A percentile compares a stretch with the other conserved stretches of the same genome.
phyloP scores from a whole-genome alignment of 495 filamentous ascomycete genomes.

The Neurospora hispaniola region DNA sequence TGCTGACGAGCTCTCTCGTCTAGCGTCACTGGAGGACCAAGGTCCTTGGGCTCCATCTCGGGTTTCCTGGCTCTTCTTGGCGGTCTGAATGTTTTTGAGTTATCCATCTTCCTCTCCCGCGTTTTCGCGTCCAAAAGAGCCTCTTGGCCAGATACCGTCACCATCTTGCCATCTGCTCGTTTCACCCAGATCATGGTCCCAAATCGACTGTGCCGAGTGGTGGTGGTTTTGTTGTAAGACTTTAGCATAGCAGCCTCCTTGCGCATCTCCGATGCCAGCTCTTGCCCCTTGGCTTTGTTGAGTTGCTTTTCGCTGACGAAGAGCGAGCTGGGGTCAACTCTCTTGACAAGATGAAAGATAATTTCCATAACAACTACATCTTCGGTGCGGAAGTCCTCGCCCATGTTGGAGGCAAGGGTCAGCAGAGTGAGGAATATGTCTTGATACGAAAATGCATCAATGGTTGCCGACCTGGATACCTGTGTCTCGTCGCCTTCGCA shows the following conservation, averaged over 20 bases:
- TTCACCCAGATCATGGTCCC: slow-evolving; percentile 98
- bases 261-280: slow-evolving; percentile 60
- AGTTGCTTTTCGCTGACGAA: slow-evolving; percentile 73
- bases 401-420: slow-evolving; percentile 80
- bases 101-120: slow-evolving; percentile 80
- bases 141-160: slow-evolving; percentile 81
- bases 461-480: slow-evolving; percentile 75
- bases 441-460: slow-evolving; percentile 80
- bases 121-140: slow-evolving; percentile 62
- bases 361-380: slow-evolving; percentile 81
- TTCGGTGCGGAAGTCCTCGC: slow-evolving; percentile 81
- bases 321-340: slow-evolving; percentile 73
- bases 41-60: slow-evolving; percentile 59
- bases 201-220: slow-evolving; percentile 86
- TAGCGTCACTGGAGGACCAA: slow-evolving; percentile 60
- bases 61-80: slow-evolving; percentile 54
- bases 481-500: slow-evolving; percentile 71
- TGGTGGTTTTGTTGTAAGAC: slow-evolving; percentile 66
- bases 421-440: slow-evolving; percentile 79
- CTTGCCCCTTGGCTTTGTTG: slow-evolving; percentile 53
- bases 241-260: slow-evolving; percentile 74
- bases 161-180: slow-evolving; percentile 66
- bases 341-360: slow-evolving; percentile 84
- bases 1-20: slow-evolving; percentile 57
- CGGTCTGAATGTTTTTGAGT: slow-evolving; percentile 79